These are phyloP conservation scores for Pyrenula massariospora DNA, from an alignment of 495 filamentous ascomycete genomes.

Conservation along the genomic window DNA sequence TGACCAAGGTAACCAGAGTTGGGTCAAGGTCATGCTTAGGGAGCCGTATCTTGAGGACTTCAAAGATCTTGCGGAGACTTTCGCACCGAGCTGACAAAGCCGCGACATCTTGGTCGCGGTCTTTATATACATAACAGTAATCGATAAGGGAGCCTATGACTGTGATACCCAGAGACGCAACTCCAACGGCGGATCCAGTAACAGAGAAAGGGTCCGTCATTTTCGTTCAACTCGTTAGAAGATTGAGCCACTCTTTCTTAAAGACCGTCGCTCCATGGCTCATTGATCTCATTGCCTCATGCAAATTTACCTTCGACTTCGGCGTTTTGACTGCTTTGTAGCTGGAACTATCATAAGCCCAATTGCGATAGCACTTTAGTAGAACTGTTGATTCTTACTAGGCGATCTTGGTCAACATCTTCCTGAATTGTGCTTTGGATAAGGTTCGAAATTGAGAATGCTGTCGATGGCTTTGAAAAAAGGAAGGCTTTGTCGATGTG, in stretches of 20 bases:
- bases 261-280: too few species aligned
- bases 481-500: too few species aligned
- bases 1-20: not conserved
- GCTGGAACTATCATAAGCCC: too few species aligned
- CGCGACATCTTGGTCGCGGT: not conserved
- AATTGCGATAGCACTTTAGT: too few species aligned
- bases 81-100: not conserved
- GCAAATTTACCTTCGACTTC: too few species aligned
- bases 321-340: too few species aligned
- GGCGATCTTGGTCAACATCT: too few species aligned
- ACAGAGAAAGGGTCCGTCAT: conserved; percentile 17
- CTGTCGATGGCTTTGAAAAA: too few species aligned
- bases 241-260: not conserved
- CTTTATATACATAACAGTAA: conserved; percentile 3
- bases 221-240: not conserved
- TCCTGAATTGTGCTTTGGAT: too few species aligned
- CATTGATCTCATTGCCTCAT: too few species aligned
- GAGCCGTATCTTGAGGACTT: not conserved
- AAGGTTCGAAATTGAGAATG: too few species aligned
- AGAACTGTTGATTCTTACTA: too few species aligned
- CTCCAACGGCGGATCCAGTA: conserved; percentile 8
- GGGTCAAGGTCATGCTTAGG: not conserved
- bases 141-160: conserved; percentile 10
- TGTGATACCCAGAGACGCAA: conserved; percentile 15
- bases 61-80: not conserved